Evolutionary conservation across 176 grass and related monocot species (phyloP).

Genomic region (Ensete ventricosum): DNA sequence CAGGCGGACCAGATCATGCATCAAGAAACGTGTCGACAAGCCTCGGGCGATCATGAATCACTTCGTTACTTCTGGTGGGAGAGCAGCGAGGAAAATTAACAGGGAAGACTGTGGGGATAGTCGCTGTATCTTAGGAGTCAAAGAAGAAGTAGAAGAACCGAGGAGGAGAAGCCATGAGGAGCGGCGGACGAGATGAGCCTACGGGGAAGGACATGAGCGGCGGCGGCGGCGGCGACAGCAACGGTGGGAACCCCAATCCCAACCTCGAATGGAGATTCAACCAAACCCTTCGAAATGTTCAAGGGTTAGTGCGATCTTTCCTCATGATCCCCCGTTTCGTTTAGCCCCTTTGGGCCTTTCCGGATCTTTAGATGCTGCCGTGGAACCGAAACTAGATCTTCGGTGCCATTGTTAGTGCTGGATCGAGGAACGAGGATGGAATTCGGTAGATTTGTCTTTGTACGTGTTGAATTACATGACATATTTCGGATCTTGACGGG

Average conservation of each 20-base stretch:
- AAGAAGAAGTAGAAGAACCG: neutral
- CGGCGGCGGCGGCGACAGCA: slow-evolving; percentile 7
- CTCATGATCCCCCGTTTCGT: neutral
- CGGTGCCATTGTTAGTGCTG: neutral
- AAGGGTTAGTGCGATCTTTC: slow-evolving; percentile 43
- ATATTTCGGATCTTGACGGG: neutral
- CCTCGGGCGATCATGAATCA: neutral
- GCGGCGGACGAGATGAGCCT: neutral
- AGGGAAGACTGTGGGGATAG: neutral
- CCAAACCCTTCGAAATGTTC: slow-evolving; percentile 83
- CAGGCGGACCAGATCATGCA: neutral
- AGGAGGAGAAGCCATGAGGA: neutral
- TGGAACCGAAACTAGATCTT: neutral
- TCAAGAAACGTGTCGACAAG: neutral
- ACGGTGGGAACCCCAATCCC: slow-evolving; percentile 36
- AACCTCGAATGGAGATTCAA: slow-evolving; percentile 92
- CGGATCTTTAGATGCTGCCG: no score
- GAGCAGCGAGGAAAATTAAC: no score
- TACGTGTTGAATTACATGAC: neutral
- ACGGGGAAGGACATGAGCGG: slow-evolving; percentile 19
- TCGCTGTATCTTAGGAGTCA: neutral
- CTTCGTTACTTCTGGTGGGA: neutral
- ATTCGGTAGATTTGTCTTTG: neutral
- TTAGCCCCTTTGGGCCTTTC: neutral
- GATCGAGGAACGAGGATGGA: neutral